Percentiles rank a stretch among this genome's conserved stretches.
These are phyloP conservation scores for Pyropia haitanensis DNA, from an alignment of 23 red algal species.

Conservation along the genomic window DNA sequence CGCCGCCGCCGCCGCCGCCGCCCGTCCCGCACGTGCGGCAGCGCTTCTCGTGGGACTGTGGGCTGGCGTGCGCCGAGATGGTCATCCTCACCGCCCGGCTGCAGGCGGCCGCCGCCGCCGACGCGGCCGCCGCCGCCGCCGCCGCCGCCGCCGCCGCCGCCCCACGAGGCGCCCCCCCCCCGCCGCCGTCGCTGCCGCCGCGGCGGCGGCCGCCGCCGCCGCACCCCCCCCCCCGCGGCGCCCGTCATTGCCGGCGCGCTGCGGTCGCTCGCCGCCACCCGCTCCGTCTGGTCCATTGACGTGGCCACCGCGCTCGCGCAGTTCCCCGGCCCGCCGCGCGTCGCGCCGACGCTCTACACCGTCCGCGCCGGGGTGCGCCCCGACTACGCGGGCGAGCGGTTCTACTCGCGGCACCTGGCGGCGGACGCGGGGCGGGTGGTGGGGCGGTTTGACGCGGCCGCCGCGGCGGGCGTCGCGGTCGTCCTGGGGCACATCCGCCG, in stretches of 20 bases:
- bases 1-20: background rate
- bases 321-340: slow-evolving; percentile 13
- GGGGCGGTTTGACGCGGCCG: slow-evolving; percentile 35
- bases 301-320: slow-evolving; percentile 50
- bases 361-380: slow-evolving; percentile 47
- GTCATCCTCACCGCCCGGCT: slow-evolving; percentile 12
- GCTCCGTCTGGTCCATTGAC: slow-evolving; percentile 85
- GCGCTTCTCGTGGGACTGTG: slow-evolving; percentile 78
- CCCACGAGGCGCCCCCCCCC: too few relatives aligned
- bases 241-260: slow-evolving; percentile 2
- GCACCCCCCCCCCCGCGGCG: background rate
- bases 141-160: too few relatives aligned
- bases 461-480: slow-evolving; percentile 29
- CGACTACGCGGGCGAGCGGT: slow-evolving; percentile 44
- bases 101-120: background rate
- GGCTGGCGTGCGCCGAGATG: slow-evolving; percentile 77
- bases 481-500: slow-evolving; percentile 5
- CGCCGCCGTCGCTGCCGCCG: too few relatives aligned
- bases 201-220: too few relatives aligned
- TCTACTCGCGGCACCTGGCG: slow-evolving; percentile 55
- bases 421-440: slow-evolving; percentile 51
- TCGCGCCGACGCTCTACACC: slow-evolving; percentile 47
- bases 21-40: slow-evolving; percentile 49
- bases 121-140: too few relatives aligned
- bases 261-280: slow-evolving; percentile 4